Evolutionary conservation across 192 early-diverging fungal genomes (phyloP), one percentile per base, ranked within the genome.

Genomic region (Phycomyces blakesleeanus): DNA sequence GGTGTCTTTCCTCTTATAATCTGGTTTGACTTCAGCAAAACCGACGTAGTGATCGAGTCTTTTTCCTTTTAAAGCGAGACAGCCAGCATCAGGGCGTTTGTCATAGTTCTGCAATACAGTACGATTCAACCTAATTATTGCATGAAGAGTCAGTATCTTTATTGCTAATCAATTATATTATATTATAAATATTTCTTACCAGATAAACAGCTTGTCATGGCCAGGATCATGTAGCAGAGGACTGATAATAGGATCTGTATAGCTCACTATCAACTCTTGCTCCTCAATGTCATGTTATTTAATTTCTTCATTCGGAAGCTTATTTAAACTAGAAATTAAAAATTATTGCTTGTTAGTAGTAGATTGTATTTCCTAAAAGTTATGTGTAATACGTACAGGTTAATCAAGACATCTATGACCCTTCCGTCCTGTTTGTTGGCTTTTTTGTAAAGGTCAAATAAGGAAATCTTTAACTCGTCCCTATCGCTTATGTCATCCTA

Each of bases 381-480:
- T 51, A 51, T 51, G 50, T 21, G 50, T 51, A 55, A 27, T 55
- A 55, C 53, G 53, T 55, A 55, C 53, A 55, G 53, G 53, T 55
- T 55, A 55, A 55, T 55, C 53, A 55, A 27, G 53, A 55, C 53
- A 55, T 55, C 27, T 55, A 55, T 55, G 53, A 55, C 27, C 50
- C 53, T 55, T 55, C 26, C 27, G 26, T 55, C 53, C 53, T 55
- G 51, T 55, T 55, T 55, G 24, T 55, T 55, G 53, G 26, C 53
- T 55, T 55, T 55, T 55, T 55, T 26, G 53, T 55, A 55, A 55
- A 55, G 53, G 53, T 55, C 26, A 55, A 55, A 27, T 29, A 27
- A 55, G 53, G 53, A 27, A 27, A 55, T 34, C 27, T 55, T 27
- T 55, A 55, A 55, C 53, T 55, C 27, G 53, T 55, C 53, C 53